A percentile compares a stretch with the other conserved stretches of the same genome.
Evolutionary conservation across 2,329 filamentous ascomycete genomes (phyloP).

Genomic region (Phialocephala sp.): DNA sequence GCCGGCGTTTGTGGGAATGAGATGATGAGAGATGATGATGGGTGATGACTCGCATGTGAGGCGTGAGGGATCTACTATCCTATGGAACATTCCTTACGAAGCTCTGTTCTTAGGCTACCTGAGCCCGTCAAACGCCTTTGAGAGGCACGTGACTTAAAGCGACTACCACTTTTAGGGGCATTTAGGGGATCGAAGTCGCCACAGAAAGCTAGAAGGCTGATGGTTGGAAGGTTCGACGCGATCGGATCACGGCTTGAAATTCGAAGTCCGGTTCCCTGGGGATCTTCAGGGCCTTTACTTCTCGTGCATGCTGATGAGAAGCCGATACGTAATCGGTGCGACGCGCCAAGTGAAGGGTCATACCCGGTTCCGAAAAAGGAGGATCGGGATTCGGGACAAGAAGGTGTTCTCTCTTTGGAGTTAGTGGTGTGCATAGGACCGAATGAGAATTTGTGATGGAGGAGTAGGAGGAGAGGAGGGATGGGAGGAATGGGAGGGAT

Average conservation of each 20-base stretch:
- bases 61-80: not conserved
- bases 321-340: slow-evolving; percentile 5
- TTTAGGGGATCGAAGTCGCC: not conserved
- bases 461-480: not conserved
- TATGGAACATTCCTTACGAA: too few species aligned
- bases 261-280: not conserved
- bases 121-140: not conserved
- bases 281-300: not conserved
- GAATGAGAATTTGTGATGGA: not conserved
- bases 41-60: slow-evolving; percentile 5
- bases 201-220: not conserved
- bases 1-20: not conserved
- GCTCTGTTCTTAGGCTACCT: too few species aligned
- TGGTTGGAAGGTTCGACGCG: not conserved
- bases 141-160: not conserved
- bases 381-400: not conserved
- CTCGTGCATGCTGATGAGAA: not conserved
- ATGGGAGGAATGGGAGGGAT: not conserved
- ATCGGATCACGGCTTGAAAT: slow-evolving; percentile 8
- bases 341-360: not conserved
- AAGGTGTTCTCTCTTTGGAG: not conserved
- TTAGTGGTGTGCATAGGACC: not conserved
- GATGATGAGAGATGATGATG: not conserved
- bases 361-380: not conserved
- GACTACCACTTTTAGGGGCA: not conserved